phyloP scores from a whole-genome alignment of 305 asterid genomes.

The Withania somnifera region DNA sequence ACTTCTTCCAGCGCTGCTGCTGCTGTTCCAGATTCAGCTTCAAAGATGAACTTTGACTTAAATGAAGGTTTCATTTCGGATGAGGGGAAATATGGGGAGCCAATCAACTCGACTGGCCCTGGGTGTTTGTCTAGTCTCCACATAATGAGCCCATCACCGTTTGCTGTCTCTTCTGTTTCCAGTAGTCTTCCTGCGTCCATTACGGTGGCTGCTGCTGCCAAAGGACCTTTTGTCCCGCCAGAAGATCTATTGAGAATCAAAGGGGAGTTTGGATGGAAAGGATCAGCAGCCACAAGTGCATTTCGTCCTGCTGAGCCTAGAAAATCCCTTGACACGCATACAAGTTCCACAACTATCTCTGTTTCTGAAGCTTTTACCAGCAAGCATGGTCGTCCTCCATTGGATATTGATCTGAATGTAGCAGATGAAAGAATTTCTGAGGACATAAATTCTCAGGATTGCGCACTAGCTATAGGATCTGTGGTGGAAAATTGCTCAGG shows the following conservation, averaged over 20 bases:
- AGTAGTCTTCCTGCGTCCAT: constrained; percentile 40
- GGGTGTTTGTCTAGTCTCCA: constrained; percentile 19
- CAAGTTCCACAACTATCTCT: constrained; percentile 12
- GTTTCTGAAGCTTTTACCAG: constrained; percentile 30
- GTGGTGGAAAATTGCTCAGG: constrained; percentile 4
- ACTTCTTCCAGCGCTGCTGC: constrained; percentile 20
- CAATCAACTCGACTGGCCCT: constrained; percentile 4
- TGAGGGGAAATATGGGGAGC: constrained; percentile 35
- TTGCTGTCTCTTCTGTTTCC: constrained; percentile 20
- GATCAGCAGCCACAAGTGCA: constrained; percentile 95
- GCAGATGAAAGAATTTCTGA: constrained; percentile 62
- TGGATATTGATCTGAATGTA: constrained; percentile 77
- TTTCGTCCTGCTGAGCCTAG: constrained; percentile 95
- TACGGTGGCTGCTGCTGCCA: constrained; percentile 77
- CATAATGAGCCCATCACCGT: constrained; percentile 15
- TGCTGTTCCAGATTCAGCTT: constrained; percentile 13
- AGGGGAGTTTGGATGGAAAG: constrained; percentile 88
- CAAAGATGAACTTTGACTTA: constrained; percentile 37
- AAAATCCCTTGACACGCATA: constrained; percentile 32
- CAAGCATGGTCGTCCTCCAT: constrained; percentile 31
- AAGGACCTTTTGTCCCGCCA: constrained; percentile 72
- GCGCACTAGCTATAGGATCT: constrained; percentile 17
- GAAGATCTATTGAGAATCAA: constrained; percentile 67
- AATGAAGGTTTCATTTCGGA: constrained; percentile 38
- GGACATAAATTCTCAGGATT: constrained; percentile 45